Evolutionary conservation across 345 rosid species (phyloP).

Genomic region (Moringa oleifera): DNA sequence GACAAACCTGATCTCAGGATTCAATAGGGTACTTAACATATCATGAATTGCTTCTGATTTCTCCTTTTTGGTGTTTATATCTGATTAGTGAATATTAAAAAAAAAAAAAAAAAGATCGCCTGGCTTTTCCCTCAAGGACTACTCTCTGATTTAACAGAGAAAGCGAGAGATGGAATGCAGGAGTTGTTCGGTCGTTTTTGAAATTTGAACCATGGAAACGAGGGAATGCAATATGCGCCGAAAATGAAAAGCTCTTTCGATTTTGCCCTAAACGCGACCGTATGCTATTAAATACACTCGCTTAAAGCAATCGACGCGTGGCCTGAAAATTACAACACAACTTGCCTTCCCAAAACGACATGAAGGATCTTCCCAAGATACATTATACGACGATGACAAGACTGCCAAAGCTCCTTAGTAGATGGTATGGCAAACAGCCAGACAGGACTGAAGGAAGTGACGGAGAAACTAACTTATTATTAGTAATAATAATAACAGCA

Average conservation of each 20-base stretch:
- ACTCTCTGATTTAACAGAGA: conserved; percentile 1
- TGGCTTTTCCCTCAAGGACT: conserved; percentile 4
- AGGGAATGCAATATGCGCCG: conserved; percentile 29
- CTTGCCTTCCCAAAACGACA: too few species aligned
- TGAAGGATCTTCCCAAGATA: too few species aligned
- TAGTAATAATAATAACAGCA: too few species aligned
- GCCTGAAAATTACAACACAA: too few species aligned
- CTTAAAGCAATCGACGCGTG: background rate
- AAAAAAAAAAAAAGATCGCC: conserved; percentile 10
- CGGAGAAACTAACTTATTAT: too few species aligned
- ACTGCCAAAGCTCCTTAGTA: too few species aligned
- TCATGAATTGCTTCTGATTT: conserved; percentile 17
- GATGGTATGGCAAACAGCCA: too few species aligned
- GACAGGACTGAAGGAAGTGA: too few species aligned
- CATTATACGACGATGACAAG: too few species aligned
- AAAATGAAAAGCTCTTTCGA: too few species aligned
- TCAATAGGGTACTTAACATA: conserved; percentile 42
- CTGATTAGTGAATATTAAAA: too few species aligned
- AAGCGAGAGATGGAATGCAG: background rate
- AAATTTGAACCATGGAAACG: conserved; percentile 37
- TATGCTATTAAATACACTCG: background rate
- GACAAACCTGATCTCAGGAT: conserved; percentile 26
- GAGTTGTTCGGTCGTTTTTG: conserved; percentile 29
- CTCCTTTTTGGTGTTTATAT: background rate
- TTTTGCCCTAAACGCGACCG: background rate